Conservation (phyloP, 192 early-diverging fungal species). For the Gaertneriomyces sp. region DNA sequence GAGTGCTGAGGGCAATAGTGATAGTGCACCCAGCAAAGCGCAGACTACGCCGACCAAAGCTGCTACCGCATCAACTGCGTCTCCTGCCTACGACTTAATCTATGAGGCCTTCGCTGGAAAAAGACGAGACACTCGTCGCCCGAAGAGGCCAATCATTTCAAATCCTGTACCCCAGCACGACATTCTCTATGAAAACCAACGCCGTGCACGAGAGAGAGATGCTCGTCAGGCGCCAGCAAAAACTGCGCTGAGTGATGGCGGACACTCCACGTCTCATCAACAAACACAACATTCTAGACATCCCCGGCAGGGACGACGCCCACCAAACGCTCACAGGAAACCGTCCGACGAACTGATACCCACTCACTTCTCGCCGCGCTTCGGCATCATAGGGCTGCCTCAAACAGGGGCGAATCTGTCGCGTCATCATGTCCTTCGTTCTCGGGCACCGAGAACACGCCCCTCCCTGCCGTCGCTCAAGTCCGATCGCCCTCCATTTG, state of each 20-base stretch:
- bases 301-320: neutral
- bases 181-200: conserved; percentile 14
- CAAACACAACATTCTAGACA: neutral
- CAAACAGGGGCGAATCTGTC: conserved; percentile 6
- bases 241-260: neutral
- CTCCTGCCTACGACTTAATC: conserved; percentile 13
- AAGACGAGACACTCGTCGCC: conserved; percentile 6
- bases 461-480: neutral
- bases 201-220: neutral
- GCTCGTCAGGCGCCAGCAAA: neutral
- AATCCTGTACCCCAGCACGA: conserved; percentile 25
- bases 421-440: neutral
- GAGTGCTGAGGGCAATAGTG: no score
- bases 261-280: neutral
- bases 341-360: neutral
- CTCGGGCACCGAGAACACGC: neutral
- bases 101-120: conserved; percentile 11
- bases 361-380: conserved; percentile 4
- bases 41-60: neutral
- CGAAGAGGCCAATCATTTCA: neutral
- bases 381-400: conserved; percentile 7
- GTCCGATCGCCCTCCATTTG: neutral
- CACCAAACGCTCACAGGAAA: neutral
- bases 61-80: neutral
- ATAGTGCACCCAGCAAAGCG: neutral